Evolutionary conservation across 2,329 filamentous ascomycete genomes (phyloP), one percentile per base, ranked within the genome.

Genomic region (Trichoderma atrobrunneum): DNA sequence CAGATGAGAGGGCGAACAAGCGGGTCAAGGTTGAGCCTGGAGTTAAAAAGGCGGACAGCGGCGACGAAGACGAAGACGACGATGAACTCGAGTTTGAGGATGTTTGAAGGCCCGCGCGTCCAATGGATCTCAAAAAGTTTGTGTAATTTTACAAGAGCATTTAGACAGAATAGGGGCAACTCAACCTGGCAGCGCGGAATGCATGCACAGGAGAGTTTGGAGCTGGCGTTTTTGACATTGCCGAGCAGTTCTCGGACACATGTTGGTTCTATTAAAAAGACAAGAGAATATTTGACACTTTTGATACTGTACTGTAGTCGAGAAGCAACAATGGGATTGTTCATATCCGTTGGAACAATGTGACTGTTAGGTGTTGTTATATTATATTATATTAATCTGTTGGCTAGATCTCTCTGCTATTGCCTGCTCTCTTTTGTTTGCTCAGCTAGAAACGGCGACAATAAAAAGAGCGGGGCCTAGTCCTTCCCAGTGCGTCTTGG

Each of bases 81-180:
- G 86, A 87, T 34, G 87, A 87, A 57, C 78, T 89, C 73, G 87
- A 89, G 75, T 90, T 90, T 78, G 88, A 89, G 76, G 88, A 90
- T 77, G 87, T 89, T 0, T 85, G 76, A 74, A 61, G 5, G 10
- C 28, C 10, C 21, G 18, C 24, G 12, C 24, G 16, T 24, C 24
- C 32, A 30, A 26, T 5, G 18, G 5, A n/a, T n/a, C n/a, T 26
- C 26, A 16, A 48, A 48, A 39, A 39, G 26, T 32, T 32, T 32
- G 30, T 24, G 24, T 14, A 7, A 16, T 24, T 43, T 51, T 54
- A 54, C 48, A 54, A 24, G 5, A 21, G 48, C 48, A 24, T 67
- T 10, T 57, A 61, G 26, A 60, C 26, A 26, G 14, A 28, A 32
- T 30, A 51, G 30, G 64, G 36, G 56, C 66, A 32, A 61, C 36